Base-by-base conservation (phyloP, 73 alveolate genomes). In the Durusdinium trenchii region DNA sequence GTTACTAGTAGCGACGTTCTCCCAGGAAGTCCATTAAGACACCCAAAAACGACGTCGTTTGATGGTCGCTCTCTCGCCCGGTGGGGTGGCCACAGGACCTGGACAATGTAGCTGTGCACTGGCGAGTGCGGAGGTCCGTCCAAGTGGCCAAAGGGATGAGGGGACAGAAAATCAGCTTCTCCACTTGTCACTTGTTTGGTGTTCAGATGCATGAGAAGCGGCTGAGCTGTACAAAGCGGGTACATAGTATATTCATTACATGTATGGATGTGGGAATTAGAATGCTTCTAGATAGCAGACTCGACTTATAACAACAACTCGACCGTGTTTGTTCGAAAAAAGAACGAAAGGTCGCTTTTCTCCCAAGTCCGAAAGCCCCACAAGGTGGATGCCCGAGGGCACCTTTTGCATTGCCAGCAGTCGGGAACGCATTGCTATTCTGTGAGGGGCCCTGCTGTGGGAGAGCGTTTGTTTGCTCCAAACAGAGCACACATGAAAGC, bases 361-460 rank as follows among this genome's bases (percentile, higher is more conserved):
- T n/a, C n/a, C n/a, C n/a, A n/a, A n/a, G n/a, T n/a, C n/a, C n/a
- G n/a, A n/a, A n/a, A n/a, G n/a, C n/a, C n/a, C n/a, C 81, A 50
- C 30, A n/a, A 91, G 98, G 98, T 91, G 98, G 98, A 91, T 71
- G 98, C 98, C 98, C 9, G 98, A 91, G 57, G 98, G 98, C 50
- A 91, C 79, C 67, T 91, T 91, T 91, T 91, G 98, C 89, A 91
- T 91, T 50, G 98, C 98, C 98, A 91, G 98, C 60, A 91, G 98
- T 61, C 98, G 98, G 35, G 98, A 91, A 45, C 98, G 98, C 67
- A 67, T 91, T 50, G 98, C 98, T 89, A 91, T 91, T 50, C 18
- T 91, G 98, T 57, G n/a, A n/a, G n/a, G n/a, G n/a, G n/a, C n/a
- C 35, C n/a, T n/a, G 14, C 28, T 45, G 46, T 69, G 46, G 14